These are phyloP conservation scores for Pseudevernia furfuracea DNA, from an alignment of 495 filamentous ascomycete species.

Conservation along the genomic window DNA sequence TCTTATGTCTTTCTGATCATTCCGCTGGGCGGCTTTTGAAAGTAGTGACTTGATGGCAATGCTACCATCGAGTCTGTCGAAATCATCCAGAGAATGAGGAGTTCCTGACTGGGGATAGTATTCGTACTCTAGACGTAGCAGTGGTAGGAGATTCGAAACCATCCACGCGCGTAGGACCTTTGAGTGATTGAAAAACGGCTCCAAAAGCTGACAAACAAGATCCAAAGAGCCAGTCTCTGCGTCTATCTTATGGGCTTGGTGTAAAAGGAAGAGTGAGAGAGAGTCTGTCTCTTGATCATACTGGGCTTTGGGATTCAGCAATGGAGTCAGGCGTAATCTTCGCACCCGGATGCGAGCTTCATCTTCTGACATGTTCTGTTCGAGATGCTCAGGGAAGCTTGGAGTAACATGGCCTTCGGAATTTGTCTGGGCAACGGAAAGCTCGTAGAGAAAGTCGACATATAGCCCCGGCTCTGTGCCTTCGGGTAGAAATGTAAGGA, in stretches of 20 bases:
- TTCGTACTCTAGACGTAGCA: slow-evolving; percentile 75
- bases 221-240: slow-evolving; percentile 67
- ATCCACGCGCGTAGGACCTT: slow-evolving; percentile 63
- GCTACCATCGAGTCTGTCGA: slow-evolving; percentile 55
- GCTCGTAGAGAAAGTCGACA: slow-evolving; percentile 48
- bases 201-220: slow-evolving; percentile 61
- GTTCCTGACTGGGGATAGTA: slow-evolving; percentile 60
- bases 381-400: neutral
- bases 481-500: slow-evolving; percentile 81
- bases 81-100: slow-evolving; percentile 48
- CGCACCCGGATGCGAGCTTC: slow-evolving; percentile 62
- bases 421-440: slow-evolving; percentile 26
- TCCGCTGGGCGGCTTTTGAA: slow-evolving; percentile 45
- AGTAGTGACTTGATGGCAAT: slow-evolving; percentile 62
- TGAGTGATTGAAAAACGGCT: slow-evolving; percentile 66
- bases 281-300: slow-evolving; percentile 42
- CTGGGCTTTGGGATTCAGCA: slow-evolving; percentile 42
- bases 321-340: slow-evolving; percentile 59
- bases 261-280: slow-evolving; percentile 64
- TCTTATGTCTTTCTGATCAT: slow-evolving; percentile 34
- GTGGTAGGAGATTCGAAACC: slow-evolving; percentile 68
- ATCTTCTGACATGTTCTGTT: slow-evolving; percentile 47
- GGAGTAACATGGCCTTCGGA: neutral
- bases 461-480: slow-evolving; percentile 59
- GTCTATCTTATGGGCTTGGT: slow-evolving; percentile 69